Evolutionary conservation across 179 eudicot species (phyloP), one percentile per base, ranked within the genome.

Genomic region (Beta corolliflora): DNA sequence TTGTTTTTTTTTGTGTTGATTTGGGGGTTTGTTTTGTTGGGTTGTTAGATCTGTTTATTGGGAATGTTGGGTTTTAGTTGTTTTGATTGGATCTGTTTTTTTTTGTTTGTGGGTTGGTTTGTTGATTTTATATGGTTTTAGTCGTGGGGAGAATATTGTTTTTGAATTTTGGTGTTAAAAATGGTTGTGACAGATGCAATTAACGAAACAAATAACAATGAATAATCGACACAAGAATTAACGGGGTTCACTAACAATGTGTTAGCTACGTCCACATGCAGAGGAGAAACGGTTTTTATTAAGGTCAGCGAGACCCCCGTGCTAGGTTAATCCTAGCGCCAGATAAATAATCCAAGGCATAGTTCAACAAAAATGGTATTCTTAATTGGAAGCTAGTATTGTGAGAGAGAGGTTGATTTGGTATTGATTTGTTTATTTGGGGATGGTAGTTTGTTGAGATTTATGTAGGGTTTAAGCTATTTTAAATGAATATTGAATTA

Each of bases 41-140:
- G 53, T 63, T 52, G 3, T 16, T 78, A 54, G 84, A 71, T 82
- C 74, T 77, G 67, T 23, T n/a, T 25, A 25, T 25, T 25, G 29
- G 29, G 29, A 25, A 25, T 25, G 29, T 13, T 77, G 56, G 70
- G 71, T 54, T 21, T 69, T 29, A 19, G 12, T 67, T 13, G 45
- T 44, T 81, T 10, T 59, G 45, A 7, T 61, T 29, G 45, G 25
- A 64, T 77, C 46, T 66, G 18, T 7, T 64, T 48, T 25, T 25
- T 25, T 25, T 25, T 25, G 0, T 25, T 64, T 50, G 29, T 76
- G 16, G 11, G 65, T 12, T 65, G 63, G 74, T 31, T 29, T 79
- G 66, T 41, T 79, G 45, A 7, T 10, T 12, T 19, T 14, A 16
- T 15, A 9, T 18, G 4, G 31, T n/a, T 1, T 65, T 60, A 9